These are phyloP conservation scores for Paramyrothecium roridum DNA, from an alignment of 2,329 filamentous ascomycete species.

Conservation along the genomic window DNA sequence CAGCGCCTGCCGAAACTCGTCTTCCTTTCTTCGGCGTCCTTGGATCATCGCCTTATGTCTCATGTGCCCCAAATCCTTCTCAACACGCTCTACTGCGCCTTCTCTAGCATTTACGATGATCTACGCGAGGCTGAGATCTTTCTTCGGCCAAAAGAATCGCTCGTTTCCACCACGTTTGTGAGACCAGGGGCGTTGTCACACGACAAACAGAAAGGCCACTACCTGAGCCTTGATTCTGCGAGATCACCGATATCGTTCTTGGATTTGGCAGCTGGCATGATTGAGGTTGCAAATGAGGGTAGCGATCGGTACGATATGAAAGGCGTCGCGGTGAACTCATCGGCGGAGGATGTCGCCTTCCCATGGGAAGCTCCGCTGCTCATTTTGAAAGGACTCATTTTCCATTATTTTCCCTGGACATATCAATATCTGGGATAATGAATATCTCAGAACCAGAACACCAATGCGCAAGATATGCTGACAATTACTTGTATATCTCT, in stretches of 20 bases:
- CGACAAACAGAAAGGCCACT: conserved; percentile 32
- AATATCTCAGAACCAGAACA: too few relatives aligned
- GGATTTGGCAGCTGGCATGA: conserved; percentile 36
- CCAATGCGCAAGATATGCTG: too few relatives aligned
- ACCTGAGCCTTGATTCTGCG: conserved; percentile 31
- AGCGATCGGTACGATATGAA: conserved; percentile 18
- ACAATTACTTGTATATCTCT: too few relatives aligned
- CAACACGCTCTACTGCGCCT: background rate
- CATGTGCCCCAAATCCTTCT: background rate
- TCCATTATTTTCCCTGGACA: too few relatives aligned
- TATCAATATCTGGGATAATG: too few relatives aligned
- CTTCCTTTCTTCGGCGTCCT: background rate
- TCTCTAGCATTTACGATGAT: background rate
- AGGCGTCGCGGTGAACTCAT: conserved; percentile 10
- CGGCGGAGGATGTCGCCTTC: too few relatives aligned
- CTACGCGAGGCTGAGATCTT: conserved; percentile 30
- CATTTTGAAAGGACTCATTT: too few relatives aligned
- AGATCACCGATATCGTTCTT: conserved; percentile 28
- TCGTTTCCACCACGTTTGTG: conserved; percentile 35
- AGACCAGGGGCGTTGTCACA: conserved; percentile 27
- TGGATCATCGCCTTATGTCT: background rate
- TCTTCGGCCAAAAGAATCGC: conserved; percentile 31
- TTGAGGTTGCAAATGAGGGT: conserved; percentile 38
- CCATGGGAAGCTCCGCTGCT: too few relatives aligned
- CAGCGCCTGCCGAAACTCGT: background rate